Conservation (phyloP, 164 flowering plant species). For the Buxus sempervirens region DNA sequence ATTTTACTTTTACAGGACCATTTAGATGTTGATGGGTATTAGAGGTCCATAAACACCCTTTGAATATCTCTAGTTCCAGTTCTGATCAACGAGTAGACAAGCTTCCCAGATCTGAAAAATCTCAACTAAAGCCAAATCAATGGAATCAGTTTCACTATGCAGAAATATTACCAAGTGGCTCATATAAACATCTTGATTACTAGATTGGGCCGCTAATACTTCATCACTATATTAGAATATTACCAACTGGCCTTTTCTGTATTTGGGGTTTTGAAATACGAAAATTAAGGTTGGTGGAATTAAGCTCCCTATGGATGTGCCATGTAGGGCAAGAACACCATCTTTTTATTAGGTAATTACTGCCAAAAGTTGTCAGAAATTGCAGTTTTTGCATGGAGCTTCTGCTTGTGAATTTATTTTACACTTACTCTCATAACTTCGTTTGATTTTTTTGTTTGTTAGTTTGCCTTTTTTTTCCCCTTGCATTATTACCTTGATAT, state of each 20-base stretch:
- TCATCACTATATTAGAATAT: neutral
- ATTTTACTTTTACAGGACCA: too few relatives aligned
- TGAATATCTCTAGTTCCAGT: neutral
- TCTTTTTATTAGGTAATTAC: too few relatives aligned
- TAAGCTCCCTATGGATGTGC: too few relatives aligned
- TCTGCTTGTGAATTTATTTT: too few relatives aligned
- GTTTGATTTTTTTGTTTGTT: too few relatives aligned
- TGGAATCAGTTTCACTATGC: neutral
- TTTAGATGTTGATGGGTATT: too few relatives aligned
- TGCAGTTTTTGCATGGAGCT: too few relatives aligned
- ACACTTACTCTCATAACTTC: too few relatives aligned
- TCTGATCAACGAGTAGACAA: neutral
- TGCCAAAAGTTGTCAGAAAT: too few relatives aligned
- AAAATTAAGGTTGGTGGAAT: neutral
- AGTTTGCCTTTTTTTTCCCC: too few relatives aligned
- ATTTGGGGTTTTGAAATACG: neutral
- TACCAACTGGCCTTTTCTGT: neutral
- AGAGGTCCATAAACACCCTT: neutral
- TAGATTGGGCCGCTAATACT: neutral
- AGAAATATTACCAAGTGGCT: neutral
- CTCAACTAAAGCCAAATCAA: neutral
- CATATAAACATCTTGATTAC: neutral
- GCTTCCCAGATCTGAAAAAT: neutral
- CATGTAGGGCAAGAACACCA: too few relatives aligned
- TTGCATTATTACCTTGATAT: too few relatives aligned